Evolutionary conservation across 805 yeast genomes (phyloP).

Genomic region (Starmerella sp.): DNA sequence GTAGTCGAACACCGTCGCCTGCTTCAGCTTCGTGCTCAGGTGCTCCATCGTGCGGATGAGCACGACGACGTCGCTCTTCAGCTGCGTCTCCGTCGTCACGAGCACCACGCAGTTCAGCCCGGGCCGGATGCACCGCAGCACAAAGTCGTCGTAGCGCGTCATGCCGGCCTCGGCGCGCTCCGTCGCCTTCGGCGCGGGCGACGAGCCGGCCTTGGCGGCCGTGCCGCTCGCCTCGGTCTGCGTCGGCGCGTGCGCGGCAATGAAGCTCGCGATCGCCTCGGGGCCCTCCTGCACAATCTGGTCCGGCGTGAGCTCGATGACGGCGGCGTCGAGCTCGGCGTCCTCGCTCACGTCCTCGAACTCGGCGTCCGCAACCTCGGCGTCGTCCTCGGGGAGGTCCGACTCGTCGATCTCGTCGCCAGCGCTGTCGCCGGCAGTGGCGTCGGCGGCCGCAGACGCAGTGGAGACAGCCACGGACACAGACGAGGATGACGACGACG

Average conservation of each 20-base stretch:
- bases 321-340: constrained; percentile 6
- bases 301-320: constrained; percentile 20
- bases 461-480: not conserved
- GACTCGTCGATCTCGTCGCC: not conserved
- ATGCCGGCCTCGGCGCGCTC: constrained; percentile 14
- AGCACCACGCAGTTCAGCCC: constrained; percentile 17
- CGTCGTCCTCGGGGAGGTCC: not conserved
- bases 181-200: constrained; percentile 11
- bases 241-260: constrained; percentile 8
- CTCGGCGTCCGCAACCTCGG: constrained; percentile 51
- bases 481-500: constrained; percentile 4
- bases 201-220: not conserved
- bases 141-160: constrained; percentile 10
- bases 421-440: constrained; percentile 4
- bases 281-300: constrained; percentile 24
- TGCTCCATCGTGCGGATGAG: constrained; percentile 13
- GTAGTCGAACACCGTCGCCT: constrained; percentile 16
- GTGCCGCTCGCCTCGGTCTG: not conserved
- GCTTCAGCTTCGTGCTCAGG: constrained; percentile 9
- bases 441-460: not conserved
- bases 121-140: constrained; percentile 18
- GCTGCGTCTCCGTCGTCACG: constrained; percentile 11
- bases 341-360: constrained; percentile 58
- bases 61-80: constrained; percentile 11
- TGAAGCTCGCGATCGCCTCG: constrained; percentile 19